Evolutionary conservation across 306 rosid species (phyloP), one percentile per base, ranked within the genome.

Genomic region (Fragaria nilgerrensis): DNA sequence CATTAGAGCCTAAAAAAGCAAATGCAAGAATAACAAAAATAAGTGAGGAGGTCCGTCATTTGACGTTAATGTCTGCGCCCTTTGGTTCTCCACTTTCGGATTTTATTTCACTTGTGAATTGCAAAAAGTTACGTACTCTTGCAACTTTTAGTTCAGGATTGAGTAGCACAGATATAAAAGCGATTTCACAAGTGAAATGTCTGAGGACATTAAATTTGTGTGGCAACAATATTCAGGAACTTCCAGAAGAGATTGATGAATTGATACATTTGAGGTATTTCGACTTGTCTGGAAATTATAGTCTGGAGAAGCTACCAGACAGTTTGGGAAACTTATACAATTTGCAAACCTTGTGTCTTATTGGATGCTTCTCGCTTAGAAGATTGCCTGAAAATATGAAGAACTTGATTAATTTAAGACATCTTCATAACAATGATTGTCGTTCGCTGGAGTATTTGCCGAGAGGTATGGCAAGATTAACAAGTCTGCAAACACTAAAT

Each of bases 161-260:
- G 37, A 34, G 37, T 34, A 34, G 37, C 37, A 4, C 37, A 1
- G 37, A 34, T 4, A 4, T 34, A 34, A 34, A 34, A 34, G 37
- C 37, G 5, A 34, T 34, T 34, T 34, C 37, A 4, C 3, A 1
- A 34, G 37, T 34, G 37, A 34, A 34, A 4, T 34, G 37, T 34
- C 5, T 34, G 37, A 36, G 39, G 39, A 36, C 39, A 4, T 36
- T 36, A 5, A 36, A 3, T 36, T 36, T 36, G 48, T 1, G 44
- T 5, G 1, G 15, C 20, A 50, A 43, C 23, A 0, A 0, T 0
- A 1, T 34, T 4, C 0, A 13, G 20, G 7, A 8, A 9, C 1
- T 72, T 11, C 65, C 65, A 1, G n/a, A 52, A 20, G 48, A 20
- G 22, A 19, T 52, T 5, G 49, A 9, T 1, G 6, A 29, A 20